Percentiles rank a stretch among this genome's conserved stretches.
These are phyloP conservation scores for Chrysosporium keratinophilum DNA, from an alignment of 2,329 filamentous ascomycete genomes.

Conservation along the genomic window DNA sequence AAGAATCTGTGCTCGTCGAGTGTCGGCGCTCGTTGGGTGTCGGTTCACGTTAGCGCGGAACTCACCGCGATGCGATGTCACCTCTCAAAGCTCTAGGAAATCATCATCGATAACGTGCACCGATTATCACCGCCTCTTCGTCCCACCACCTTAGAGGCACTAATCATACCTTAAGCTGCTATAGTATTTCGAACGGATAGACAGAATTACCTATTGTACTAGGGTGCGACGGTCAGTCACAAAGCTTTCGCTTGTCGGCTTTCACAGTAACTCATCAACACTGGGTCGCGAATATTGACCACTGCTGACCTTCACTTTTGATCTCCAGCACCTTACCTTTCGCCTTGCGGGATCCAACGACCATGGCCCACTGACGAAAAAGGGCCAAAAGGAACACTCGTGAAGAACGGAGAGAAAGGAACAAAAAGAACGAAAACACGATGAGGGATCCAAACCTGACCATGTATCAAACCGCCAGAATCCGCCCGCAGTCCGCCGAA, in stretches of 20 bases:
- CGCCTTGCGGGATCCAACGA: not conserved
- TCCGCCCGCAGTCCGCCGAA: constrained; percentile 9
- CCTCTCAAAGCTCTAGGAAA: not conserved
- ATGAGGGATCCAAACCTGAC: constrained; percentile 3
- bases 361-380: not conserved
- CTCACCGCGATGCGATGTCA: not conserved
- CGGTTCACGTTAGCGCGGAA: not conserved
- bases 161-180: no score
- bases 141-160: no score
- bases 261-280: no score
- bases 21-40: no score
- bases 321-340: not conserved
- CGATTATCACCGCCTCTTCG: no score
- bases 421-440: no score
- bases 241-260: no score
- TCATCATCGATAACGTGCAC: no score
- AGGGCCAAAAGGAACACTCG: no score
- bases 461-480: constrained; percentile 2
- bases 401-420: no score
- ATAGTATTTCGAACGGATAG: not conserved
- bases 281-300: not conserved
- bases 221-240: not conserved
- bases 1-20: no score
- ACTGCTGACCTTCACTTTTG: not conserved
- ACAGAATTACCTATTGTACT: not conserved